Evolutionary conservation across 2,329 filamentous ascomycete species (phyloP), one percentile per base, ranked within the genome.

Genomic region (Aspergillus aculeatus): DNA sequence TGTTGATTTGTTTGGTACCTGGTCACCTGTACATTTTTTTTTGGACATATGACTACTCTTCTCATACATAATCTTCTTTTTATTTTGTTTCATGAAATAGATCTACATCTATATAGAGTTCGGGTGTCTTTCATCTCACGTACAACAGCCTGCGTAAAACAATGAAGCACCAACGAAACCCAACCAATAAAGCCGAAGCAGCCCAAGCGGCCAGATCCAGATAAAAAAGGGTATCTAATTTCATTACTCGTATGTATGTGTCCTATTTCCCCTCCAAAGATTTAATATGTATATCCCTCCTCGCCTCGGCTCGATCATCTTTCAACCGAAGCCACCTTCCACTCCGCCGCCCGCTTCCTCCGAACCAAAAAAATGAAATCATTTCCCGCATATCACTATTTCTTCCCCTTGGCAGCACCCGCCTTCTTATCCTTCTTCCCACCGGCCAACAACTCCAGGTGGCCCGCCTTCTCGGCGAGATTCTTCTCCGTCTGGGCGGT

Each of bases 371-470:
- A 48, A 49, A 19, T 21, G 50, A 24, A 26, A 47, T 1, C 44
- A 48, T 16, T 9, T 9, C 26, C 26, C 26, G 26, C 26, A 5
- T 0, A 5, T 2, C 5, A 9, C 11, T 24, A 50, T 38, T 23
- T 54, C 32, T 47, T 23, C 31, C 61, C 69, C 57, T 64, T 70
- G 24, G 62, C 65, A 55, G 68, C 74, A 62, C 73, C 72, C 41
- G 74, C 73, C 44, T 68, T 71, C 66, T 75, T 80, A 61, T 84
- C 81, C 75, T 84, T 88, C 82, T 89, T 89, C 12, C 86, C 87
- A 2, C 87, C 86, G 59, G 81, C 81, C 69, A 91, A 73, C 69
- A 91, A 70, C 73, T 91, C 88, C 69, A 91, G 69, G 80, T 91
- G 88, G 14, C 88, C 89, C 5, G 87, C 88, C 68, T 85, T 85